Evolutionary conservation across 2,329 filamentous ascomycete genomes (phyloP), one percentile per base, ranked within the genome.

Genomic region (Aspergillus ruber): DNA sequence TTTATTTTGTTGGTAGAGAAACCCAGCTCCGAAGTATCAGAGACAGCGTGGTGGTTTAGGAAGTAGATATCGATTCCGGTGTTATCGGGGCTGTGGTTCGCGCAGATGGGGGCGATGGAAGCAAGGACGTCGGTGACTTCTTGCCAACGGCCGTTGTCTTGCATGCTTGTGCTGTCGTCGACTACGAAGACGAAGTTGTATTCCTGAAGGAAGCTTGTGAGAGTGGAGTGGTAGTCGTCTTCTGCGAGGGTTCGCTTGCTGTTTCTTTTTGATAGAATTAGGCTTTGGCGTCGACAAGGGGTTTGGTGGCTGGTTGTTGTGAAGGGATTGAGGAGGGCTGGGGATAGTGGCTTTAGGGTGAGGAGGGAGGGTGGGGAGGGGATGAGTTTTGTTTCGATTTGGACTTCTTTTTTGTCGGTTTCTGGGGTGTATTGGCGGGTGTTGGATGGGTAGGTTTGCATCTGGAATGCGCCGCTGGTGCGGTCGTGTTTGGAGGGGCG

Each of bases 1-100:
- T 73, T 68, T 17, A 64, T 65, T 8, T 61, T 48, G 4, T 61
- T 57, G n/a, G 75, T 21, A 50, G 65, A 52, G 15, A 35, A 35
- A 6, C 33, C 33, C 13, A n/a, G 2, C 17, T 17, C 17, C 17
- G 17, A 18, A 1, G 10, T 39, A 15, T 39, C 8, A 6, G 25
- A 29, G 10, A 18, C 36, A 12, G 17, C n/a, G 15, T 20, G 10
- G 17, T 86, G 79, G 70, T 97, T 96, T 33, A 97, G 75, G 68
- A 97, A 97, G 76, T 88, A 90, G 53, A 97, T 74, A 63, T 97
- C 91, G 56, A 97, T 83, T 18, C 91, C 91, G 66, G 96, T 88
- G 0, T 74, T 70, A 64, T 97, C 91, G 15, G 36, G 36, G 8
- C 18, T 20, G 65, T 87, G 83, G 3, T 74, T 65, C 1, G 88